phyloP scores from a whole-genome alignment of 176 grass and related monocot genomes.

The Phragmites australis region DNA sequence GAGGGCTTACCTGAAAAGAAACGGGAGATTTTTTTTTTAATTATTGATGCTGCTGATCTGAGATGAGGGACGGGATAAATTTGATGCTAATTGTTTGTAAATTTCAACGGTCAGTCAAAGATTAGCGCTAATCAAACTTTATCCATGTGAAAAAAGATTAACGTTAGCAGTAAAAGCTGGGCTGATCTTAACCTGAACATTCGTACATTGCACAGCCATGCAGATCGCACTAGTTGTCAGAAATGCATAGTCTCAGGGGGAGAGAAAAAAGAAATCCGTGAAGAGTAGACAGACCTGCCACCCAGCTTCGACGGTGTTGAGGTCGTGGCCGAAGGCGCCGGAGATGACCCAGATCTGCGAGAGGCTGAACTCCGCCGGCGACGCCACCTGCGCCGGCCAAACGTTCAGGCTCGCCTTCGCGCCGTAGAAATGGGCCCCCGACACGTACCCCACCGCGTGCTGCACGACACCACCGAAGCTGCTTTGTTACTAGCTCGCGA shows the following conservation, averaged over 20 bases:
- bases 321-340: conserved; percentile 84
- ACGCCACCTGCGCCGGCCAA: conserved; percentile 74
- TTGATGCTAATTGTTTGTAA: not conserved
- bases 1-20: conserved; percentile 70
- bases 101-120: not conserved
- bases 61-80: not conserved
- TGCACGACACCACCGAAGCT: conserved; percentile 25
- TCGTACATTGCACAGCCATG: too few species aligned
- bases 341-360: conserved; percentile 97
- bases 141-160: too few species aligned
- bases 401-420: conserved; percentile 92
- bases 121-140: not conserved
- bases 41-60: not conserved
- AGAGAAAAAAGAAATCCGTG: too few species aligned
- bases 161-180: not conserved
- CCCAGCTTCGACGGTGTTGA: conserved; percentile 97
- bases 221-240: too few species aligned
- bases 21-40: not conserved
- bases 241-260: not conserved
- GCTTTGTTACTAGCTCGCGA: not conserved
- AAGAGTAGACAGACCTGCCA: conserved; percentile 62
- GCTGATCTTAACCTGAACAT: not conserved
- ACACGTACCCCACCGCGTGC: conserved; percentile 91
- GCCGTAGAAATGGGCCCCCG: conserved; percentile 76
- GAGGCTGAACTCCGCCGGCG: conserved; percentile 89